phyloP scores from a whole-genome alignment of 2,329 filamentous ascomycete genomes.

The Neofusicoccum cordaticola region DNA sequence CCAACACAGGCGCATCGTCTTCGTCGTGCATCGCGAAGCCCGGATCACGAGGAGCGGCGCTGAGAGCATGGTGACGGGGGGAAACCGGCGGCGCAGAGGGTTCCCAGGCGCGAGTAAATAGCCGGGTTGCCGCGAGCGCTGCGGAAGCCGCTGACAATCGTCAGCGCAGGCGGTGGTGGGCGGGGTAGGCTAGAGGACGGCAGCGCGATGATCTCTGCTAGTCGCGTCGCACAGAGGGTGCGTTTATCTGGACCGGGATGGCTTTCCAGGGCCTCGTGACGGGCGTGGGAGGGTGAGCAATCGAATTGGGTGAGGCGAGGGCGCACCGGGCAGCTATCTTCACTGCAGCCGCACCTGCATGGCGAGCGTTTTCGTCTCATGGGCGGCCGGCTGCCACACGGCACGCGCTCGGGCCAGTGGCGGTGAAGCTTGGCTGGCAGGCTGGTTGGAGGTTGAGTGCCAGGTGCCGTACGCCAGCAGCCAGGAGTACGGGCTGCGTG shows the following conservation, averaged over 20 bases:
- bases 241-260: conserved; percentile 4
- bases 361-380: conserved; percentile 11
- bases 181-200: conserved; percentile 7
- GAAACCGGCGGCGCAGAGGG: not conserved
- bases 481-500: not conserved
- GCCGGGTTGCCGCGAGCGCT: not conserved
- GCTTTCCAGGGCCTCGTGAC: not conserved
- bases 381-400: conserved; percentile 4
- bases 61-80: not conserved
- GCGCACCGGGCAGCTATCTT: not conserved
- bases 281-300: not conserved
- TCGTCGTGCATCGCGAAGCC: not conserved
- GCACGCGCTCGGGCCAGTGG: not conserved
- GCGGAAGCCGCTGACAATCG: not conserved
- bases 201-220: not conserved
- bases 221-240: not conserved
- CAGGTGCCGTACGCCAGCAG: not conserved
- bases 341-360: conserved; percentile 8
- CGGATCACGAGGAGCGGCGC: not conserved
- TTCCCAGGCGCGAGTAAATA: not conserved
- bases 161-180: not conserved
- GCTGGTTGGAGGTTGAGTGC: not conserved
- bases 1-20: not conserved
- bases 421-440: conserved; percentile 10
- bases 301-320: not conserved